Conservation (phyloP, 306 rosid species). For the Corylus heterophylla region DNA sequence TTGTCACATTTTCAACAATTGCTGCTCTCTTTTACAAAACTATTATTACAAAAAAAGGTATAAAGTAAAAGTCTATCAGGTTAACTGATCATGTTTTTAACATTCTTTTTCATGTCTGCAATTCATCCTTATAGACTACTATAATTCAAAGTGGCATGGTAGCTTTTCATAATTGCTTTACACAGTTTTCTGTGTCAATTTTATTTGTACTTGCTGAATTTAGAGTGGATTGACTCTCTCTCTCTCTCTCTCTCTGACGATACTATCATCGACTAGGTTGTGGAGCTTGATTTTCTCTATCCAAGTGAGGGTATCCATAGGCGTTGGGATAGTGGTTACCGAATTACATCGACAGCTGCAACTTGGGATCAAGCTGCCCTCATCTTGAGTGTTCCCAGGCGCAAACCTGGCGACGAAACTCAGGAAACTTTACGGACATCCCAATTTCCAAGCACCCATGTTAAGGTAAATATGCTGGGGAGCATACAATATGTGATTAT, state of each 20-base stretch:
- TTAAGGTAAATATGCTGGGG: conserved; percentile 57
- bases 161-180: background rate
- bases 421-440: conserved; percentile 96
- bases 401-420: conserved; percentile 85
- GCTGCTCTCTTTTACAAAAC: background rate
- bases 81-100: background rate
- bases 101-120: background rate
- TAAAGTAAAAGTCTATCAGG: too few relatives aligned
- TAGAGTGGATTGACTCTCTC: too few relatives aligned
- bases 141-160: too few relatives aligned
- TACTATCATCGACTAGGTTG: conserved; percentile 50
- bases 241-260: background rate
- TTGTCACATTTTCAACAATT: background rate
- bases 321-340: conserved; percentile 89
- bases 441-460: conserved; percentile 94
- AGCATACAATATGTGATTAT: background rate
- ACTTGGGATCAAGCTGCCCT: conserved; percentile 97
- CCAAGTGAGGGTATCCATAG: conserved; percentile 98
- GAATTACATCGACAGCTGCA: conserved; percentile 94
- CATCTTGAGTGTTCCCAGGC: conserved; percentile 84
- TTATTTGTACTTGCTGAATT: too few relatives aligned
- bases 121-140: too few relatives aligned
- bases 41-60: too few relatives aligned
- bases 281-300: conserved; percentile 96
- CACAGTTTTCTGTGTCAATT: background rate